Percentiles rank a stretch among this genome's conserved stretches.
phyloP scores from a whole-genome alignment of 805 yeast species.

The Kodamaea nitidulidarum region DNA sequence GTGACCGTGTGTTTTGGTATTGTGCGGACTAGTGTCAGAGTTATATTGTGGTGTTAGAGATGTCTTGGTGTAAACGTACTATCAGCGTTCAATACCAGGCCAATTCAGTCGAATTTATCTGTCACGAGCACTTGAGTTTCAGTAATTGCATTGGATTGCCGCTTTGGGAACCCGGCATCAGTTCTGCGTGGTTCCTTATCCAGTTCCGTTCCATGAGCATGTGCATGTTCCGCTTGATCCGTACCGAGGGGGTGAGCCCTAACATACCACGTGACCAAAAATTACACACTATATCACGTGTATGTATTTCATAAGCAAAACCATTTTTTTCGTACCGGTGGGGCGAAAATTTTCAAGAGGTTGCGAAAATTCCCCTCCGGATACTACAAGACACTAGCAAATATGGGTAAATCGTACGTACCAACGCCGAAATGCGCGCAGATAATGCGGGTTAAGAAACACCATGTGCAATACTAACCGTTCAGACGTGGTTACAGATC shows the following conservation, averaged over 20 bases:
- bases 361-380: slow-evolving; percentile 2
- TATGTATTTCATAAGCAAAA: not conserved
- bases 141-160: too few relatives aligned
- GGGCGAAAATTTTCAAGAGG: slow-evolving; percentile 7
- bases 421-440: not conserved
- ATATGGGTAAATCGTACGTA: slow-evolving; percentile 22
- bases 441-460: not conserved
- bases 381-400: slow-evolving; percentile 7
- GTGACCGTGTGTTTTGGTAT: too few relatives aligned
- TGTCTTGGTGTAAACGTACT: too few relatives aligned
- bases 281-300: not conserved
- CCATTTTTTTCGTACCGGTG: not conserved
- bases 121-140: too few relatives aligned
- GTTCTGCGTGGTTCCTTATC: too few relatives aligned
- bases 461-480: slow-evolving; percentile 5
- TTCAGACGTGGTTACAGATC: slow-evolving; percentile 95
- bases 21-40: too few relatives aligned
- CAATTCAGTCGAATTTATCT: too few relatives aligned
- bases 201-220: too few relatives aligned
- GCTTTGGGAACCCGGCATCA: too few relatives aligned
- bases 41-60: too few relatives aligned
- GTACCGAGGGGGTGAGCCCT: slow-evolving; percentile 2
- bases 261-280: not conserved
- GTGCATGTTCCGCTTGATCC: not conserved
- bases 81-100: too few relatives aligned